Base-by-base conservation (phyloP, 495 filamentous ascomycete species). In the Trichoderma parareesei region DNA sequence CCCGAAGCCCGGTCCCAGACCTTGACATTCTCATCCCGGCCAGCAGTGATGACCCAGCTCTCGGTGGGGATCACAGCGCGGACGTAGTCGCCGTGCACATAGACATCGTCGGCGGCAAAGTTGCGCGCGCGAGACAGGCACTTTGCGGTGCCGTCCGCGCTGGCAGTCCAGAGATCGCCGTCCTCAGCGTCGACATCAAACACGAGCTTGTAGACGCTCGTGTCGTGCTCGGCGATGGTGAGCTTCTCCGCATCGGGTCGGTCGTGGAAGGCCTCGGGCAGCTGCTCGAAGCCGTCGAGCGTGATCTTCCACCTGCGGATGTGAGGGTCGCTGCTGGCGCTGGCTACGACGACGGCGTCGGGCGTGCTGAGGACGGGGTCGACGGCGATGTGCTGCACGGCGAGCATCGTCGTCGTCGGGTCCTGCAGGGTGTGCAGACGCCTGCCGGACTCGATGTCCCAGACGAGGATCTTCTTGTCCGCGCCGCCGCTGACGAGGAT, bases 21-120 rank as follows among this genome's bases (percentile, higher is more conserved):
- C 66, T 93, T 88, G 60, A 98, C 82, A 65, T 95, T 86, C 75
- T 98, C 94, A 71, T 97, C 91, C 64, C 94, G 78, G 65, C 94
- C 96, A 0, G 87, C 92, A 0, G 93, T 97, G 27, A 96, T 78
- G n/a, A 93, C 83, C 88, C 89, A 93, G n/a, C 87, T 83, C 4
- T 85, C 85, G 3, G 80, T 84, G 33, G 90, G 83, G 9, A 88
- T 82, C 61, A 98, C 84, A 64, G 92, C 91, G 60, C 91, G 82
- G 16, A 97, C 93, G 70, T 93, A 97, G 70, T 93, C 94, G 0
- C 91, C 91, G 73, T 98, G 93, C 38, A 78, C 72, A 61, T 96
- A 79, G 2, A 78, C 84, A 61, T 90, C 85, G 65, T 92, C 92
- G 7, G 82, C 79, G 63, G 84, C 82, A 81, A 88, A 94, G 0